These are phyloP conservation scores for Fusarium illudens DNA, from an alignment of 2,329 filamentous ascomycete species.

Conservation along the genomic window DNA sequence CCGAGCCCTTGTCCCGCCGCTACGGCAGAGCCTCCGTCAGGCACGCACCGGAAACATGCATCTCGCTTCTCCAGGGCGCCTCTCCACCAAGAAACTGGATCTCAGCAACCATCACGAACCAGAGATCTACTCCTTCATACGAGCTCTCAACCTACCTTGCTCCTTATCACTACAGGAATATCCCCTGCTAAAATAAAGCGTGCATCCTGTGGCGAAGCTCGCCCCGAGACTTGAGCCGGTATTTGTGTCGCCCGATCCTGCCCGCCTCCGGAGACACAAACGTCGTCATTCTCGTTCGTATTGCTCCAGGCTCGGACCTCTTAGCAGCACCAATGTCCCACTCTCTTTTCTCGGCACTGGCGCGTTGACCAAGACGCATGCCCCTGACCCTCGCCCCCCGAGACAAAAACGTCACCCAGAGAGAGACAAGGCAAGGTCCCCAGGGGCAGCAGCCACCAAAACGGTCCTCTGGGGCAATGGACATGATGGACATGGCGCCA, in stretches of 20 bases:
- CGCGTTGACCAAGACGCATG: slow-evolving; percentile 24
- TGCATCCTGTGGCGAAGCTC: background rate
- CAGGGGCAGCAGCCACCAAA: slow-evolving; percentile 9
- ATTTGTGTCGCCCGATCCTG: background rate
- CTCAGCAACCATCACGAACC: slow-evolving; percentile 17
- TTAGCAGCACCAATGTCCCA: slow-evolving; percentile 1
- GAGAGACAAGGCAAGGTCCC: background rate
- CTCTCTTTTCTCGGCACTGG: slow-evolving; percentile 32
- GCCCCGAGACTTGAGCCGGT: background rate
- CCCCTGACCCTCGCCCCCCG: slow-evolving; percentile 10
- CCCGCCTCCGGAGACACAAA: background rate
- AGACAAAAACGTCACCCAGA: slow-evolving; percentile 6
- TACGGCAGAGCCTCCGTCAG: slow-evolving; percentile 13
- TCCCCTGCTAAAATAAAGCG: background rate
- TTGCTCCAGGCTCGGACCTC: slow-evolving; percentile 21
- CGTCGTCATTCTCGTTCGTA: slow-evolving; percentile 37
- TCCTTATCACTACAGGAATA: background rate
- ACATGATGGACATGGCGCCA: slow-evolving; percentile 22
- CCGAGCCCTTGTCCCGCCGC: slow-evolving; percentile 28
- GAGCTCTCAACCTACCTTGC: slow-evolving; percentile 5
- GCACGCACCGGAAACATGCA: slow-evolving; percentile 16
- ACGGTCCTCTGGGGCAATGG: background rate
- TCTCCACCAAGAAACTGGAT: slow-evolving; percentile 5
- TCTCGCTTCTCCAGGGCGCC: slow-evolving; percentile 9
- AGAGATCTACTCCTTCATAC: slow-evolving; percentile 31